These are phyloP conservation scores for Neurospora sp. DNA, from an alignment of 495 filamentous ascomycete genomes.

Conservation along the genomic window DNA sequence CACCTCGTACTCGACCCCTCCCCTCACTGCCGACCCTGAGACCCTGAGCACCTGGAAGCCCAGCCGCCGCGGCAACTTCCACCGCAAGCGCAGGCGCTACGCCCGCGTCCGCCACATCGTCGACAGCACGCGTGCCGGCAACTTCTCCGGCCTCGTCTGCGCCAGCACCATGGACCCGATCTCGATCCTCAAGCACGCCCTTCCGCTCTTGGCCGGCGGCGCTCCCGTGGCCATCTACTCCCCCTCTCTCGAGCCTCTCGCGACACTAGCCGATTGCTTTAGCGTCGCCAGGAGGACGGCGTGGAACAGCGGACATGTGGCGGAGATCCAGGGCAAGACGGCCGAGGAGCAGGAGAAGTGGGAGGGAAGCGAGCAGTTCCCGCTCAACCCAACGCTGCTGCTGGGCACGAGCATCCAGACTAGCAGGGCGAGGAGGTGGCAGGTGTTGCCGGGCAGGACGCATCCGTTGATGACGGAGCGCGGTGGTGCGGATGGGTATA, in stretches of 20 bases:
- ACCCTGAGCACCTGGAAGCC: slow-evolving; percentile 57
- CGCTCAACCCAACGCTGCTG: slow-evolving; percentile 71
- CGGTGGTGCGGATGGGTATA: slow-evolving; percentile 82
- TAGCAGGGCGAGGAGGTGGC: slow-evolving; percentile 64
- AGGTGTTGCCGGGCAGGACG: slow-evolving; percentile 84
- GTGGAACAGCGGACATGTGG: slow-evolving; percentile 38
- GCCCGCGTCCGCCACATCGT: slow-evolving; percentile 54
- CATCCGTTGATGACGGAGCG: slow-evolving; percentile 86
- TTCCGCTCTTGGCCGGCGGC: slow-evolving; percentile 75
- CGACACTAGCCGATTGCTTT: slow-evolving; percentile 67
- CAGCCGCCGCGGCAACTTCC: slow-evolving; percentile 68
- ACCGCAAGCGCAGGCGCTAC: slow-evolving; percentile 80
- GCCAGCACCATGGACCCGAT: slow-evolving; percentile 69
- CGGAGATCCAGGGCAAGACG: slow-evolving; percentile 27
- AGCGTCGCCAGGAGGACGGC: slow-evolving; percentile 64
- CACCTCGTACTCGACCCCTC: slow-evolving; percentile 53
- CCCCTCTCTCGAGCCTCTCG: slow-evolving; percentile 65
- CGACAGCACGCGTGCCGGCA: slow-evolving; percentile 60
- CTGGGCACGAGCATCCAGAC: slow-evolving; percentile 74
- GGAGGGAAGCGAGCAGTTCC: slow-evolving; percentile 58
- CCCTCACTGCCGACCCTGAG: slow-evolving; percentile 41
- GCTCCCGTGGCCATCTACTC: slow-evolving; percentile 79
- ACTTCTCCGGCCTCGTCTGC: slow-evolving; percentile 74
- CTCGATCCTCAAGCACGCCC: slow-evolving; percentile 58
- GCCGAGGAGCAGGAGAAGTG: slow-evolving; percentile 35